Conservation (phyloP, 2,329 filamentous ascomycete species). For the Hypoxylon sp. region DNA sequence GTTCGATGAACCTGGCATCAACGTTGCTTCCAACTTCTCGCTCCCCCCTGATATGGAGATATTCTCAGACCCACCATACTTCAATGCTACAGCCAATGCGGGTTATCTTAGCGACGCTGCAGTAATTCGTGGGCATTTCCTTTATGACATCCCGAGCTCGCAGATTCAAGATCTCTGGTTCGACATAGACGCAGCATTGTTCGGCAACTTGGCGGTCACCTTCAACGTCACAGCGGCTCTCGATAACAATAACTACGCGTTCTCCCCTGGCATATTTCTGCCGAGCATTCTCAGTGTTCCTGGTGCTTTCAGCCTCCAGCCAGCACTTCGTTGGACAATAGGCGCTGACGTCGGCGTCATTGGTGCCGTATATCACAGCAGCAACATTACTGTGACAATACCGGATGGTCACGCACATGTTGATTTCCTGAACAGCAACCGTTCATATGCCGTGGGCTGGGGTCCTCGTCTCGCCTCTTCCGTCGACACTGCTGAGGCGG, state of each 20-base stretch:
- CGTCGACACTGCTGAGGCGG: conserved; percentile 54
- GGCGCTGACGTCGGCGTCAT: conserved; percentile 57
- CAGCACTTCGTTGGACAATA: conserved; percentile 57
- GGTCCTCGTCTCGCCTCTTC: conserved; percentile 56
- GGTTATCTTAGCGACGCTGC: conserved; percentile 56
- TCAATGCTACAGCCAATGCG: conserved; percentile 56
- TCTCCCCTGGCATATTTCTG: conserved; percentile 56
- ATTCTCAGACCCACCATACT: conserved; percentile 52
- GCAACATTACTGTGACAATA: conserved; percentile 54
- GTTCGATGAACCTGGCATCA: conserved; percentile 46
- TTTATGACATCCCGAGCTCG: conserved; percentile 57
- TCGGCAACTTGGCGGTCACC: conserved; percentile 56
- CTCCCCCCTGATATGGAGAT: conserved; percentile 51
- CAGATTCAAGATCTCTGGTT: conserved; percentile 58
- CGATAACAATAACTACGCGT: conserved; percentile 51
- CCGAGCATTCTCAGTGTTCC: conserved; percentile 59
- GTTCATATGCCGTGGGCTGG: conserved; percentile 56
- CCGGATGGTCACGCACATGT: conserved; percentile 58
- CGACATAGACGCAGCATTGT: conserved; percentile 59
- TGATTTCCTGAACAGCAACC: conserved; percentile 55
- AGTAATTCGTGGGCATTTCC: conserved; percentile 61
- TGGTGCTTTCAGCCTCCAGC: conserved; percentile 58
- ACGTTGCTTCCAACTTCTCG: conserved; percentile 48
- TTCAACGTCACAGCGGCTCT: conserved; percentile 56
- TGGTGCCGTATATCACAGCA: conserved; percentile 53